These are phyloP conservation scores for Aspergillus pseudoviridinutans DNA, from an alignment of 2,329 filamentous ascomycete genomes.

Conservation along the genomic window DNA sequence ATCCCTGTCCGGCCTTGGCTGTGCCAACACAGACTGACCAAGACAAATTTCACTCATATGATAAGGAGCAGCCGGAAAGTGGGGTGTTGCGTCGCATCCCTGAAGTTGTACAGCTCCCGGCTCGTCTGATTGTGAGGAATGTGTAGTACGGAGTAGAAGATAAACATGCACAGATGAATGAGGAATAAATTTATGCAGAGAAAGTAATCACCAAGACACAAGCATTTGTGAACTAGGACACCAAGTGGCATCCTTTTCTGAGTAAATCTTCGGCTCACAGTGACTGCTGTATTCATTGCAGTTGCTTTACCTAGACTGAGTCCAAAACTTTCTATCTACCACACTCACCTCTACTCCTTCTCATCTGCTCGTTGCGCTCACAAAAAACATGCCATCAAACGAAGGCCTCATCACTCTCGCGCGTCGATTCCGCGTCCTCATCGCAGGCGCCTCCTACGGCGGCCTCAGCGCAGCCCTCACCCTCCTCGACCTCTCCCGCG, in stretches of 20 bases:
- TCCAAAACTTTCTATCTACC: too few relatives aligned
- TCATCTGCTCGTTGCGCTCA: not conserved
- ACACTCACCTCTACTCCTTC: not conserved
- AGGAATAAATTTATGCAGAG: not conserved
- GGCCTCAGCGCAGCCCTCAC: slow-evolving; percentile 65
- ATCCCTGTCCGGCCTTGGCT: not conserved
- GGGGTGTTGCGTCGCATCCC: not conserved
- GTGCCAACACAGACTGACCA: too few relatives aligned
- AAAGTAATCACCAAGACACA: too few relatives aligned
- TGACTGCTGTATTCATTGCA: not conserved
- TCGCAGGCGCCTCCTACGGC: slow-evolving; percentile 70
- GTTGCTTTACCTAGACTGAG: not conserved
- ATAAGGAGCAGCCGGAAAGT: not conserved
- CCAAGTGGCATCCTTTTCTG: not conserved
- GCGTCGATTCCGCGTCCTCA: slow-evolving; percentile 51
- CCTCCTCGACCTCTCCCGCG: slow-evolving; percentile 62
- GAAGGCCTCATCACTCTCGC: slow-evolving; percentile 18
- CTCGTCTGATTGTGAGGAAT: too few relatives aligned
- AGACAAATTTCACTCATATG: not conserved
- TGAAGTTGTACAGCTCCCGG: not conserved
- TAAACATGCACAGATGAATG: not conserved
- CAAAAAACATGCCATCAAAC: slow-evolving; percentile 23
- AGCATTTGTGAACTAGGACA: too few relatives aligned
- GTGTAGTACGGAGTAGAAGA: not conserved
- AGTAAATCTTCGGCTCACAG: not conserved